Conservation (phyloP, 179 eudicot genomes). For the Silene coronaria region DNA sequence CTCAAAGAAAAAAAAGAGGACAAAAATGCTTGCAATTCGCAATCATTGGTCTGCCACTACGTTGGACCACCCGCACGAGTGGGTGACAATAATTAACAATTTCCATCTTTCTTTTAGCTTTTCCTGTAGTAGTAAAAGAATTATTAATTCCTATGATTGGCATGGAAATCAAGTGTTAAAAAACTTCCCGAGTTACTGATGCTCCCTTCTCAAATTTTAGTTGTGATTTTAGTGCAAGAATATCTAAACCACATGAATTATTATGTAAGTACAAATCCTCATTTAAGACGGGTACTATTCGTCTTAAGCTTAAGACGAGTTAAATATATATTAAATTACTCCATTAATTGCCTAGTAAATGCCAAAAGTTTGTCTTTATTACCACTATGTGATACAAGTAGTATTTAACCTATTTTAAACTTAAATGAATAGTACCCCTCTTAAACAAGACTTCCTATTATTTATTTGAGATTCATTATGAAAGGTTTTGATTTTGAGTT, state of each 20-base stretch:
- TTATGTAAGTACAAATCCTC: too few species aligned
- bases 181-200: background rate
- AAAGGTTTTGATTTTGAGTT: too few species aligned
- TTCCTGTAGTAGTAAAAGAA: background rate
- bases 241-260: background rate
- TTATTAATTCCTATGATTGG: background rate
- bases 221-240: background rate
- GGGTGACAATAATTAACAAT: constrained; percentile 23
- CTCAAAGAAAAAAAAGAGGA: background rate
- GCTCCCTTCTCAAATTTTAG: background rate
- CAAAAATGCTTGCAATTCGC: constrained; percentile 9
- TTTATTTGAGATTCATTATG: too few species aligned
- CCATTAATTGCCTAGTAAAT: too few species aligned
- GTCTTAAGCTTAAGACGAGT: too few species aligned
- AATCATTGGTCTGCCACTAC: constrained; percentile 38
- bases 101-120: background rate
- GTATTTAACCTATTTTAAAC: too few species aligned
- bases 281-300: too few species aligned
- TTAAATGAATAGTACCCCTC: too few species aligned
- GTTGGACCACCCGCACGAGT: constrained; percentile 45
- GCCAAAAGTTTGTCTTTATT: too few species aligned
- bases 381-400: too few species aligned
- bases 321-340: too few species aligned
- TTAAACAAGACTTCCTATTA: too few species aligned
- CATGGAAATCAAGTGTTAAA: constrained; percentile 3